A percentile compares a stretch with the other conserved stretches of the same genome.
Conservation (phyloP, 225 moss, liverwort and hornwort genomes). For the Thuidium tamariscinum region DNA sequence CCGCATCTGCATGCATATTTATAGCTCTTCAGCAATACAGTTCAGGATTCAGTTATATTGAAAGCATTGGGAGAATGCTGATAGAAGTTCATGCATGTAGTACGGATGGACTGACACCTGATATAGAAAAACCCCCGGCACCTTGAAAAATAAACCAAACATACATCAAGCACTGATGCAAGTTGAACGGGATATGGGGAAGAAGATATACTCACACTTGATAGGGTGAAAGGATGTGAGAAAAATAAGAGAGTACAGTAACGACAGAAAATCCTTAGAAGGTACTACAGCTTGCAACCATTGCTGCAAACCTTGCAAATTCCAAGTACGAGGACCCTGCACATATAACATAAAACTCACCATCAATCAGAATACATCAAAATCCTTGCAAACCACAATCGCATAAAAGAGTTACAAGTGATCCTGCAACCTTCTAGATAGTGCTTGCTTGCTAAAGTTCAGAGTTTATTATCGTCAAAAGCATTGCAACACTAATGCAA, state of each 20-base stretch:
- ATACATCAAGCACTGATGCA: neutral
- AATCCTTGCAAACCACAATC: neutral
- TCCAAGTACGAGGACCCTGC: constrained; percentile 71
- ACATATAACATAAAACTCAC: neutral
- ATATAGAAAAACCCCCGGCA: neutral
- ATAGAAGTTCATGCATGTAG: neutral
- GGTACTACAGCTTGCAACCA: constrained; percentile 69
- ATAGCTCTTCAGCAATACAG: neutral
- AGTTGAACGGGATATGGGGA: neutral
- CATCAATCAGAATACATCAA: neutral
- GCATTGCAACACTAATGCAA: neutral
- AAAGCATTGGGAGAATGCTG: neutral
- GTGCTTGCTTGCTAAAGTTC: neutral
- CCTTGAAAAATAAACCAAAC: neutral
- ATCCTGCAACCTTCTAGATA: neutral
- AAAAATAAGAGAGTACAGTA: constrained; percentile 70
- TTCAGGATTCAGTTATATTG: neutral
- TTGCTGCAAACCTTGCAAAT: constrained; percentile 53
- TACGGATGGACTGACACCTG: neutral
- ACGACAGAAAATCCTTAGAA: constrained; percentile 60
- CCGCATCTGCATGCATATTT: constrained; percentile 54
- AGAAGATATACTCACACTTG: constrained; percentile 47
- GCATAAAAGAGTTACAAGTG: neutral
- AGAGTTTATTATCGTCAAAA: neutral
- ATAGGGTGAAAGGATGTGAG: constrained; percentile 49